Evolutionary conservation across 208 protist species (phyloP), one percentile per base, ranked within the genome.

Genomic region (Herpetomonas tarakana): DNA sequence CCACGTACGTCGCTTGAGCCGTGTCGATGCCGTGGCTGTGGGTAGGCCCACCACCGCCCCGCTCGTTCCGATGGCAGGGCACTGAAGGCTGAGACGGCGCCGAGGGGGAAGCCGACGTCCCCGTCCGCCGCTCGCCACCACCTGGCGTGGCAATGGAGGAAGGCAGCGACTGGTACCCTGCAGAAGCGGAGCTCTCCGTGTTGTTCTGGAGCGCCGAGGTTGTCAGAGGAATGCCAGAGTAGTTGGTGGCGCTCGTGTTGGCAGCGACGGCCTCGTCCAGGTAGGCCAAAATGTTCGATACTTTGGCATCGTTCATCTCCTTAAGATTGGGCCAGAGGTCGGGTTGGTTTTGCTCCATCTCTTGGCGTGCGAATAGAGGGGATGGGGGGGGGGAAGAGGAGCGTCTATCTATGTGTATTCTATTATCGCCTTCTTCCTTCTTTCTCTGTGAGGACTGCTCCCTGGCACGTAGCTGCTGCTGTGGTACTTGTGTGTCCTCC

Each of bases 251-350:
- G 27, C 26, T 53, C 21, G n/a, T 31, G 44, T 44, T 16, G 21
- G 51, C 28, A 9, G 56, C 38, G 2, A 70, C 65, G 38, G 77
- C 78, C 26, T 41, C 68, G 54, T 95, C 81, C 2, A 95, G 74
- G 60, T 95, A 95, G 29, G 83, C 75, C 19, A 95, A 72, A 27
- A 95, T 92, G 60, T 92, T 88, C 7, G 78, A 75, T 21, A 91
- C 90, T 55, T 91, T 96, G 21, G 84, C 84, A 24, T 93, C 84
- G 56, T 96, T 96, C 27, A 96, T 81, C 64, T 96, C 82, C 2
- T 80, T 78, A n/a, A 95, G 63, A 49, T 92, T 85, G 18, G 88
- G 91, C 62, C 78, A 82, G 31, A 68, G 71, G 64, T 82, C 92
- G 14, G 58, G 68, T 0, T 50, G 27, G 46, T 52, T 58, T 1